A percentile compares a stretch with the other conserved stretches of the same genome.
phyloP scores from a whole-genome alignment of 169 alveolate species.

The Eimeria acervulina region DNA sequence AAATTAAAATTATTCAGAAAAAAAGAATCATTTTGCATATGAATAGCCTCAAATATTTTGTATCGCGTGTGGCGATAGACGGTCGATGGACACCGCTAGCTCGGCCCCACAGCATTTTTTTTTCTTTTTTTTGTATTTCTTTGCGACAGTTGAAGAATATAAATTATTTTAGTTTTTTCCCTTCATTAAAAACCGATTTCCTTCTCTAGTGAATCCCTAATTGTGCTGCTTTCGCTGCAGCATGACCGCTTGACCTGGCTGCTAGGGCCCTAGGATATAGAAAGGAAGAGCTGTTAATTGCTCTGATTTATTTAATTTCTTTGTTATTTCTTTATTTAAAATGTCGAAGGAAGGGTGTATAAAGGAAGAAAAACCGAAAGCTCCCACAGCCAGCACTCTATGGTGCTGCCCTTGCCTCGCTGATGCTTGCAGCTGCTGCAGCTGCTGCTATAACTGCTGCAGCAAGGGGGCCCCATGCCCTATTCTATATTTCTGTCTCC shows the following conservation, averaged over 20 bases:
- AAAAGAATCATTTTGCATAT: neutral
- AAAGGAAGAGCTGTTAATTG: neutral
- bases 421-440: constrained; percentile 53
- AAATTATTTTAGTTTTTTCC: neutral
- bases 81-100: constrained; percentile 46
- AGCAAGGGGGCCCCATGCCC: constrained; percentile 71
- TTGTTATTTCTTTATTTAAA: neutral
- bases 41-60: neutral
- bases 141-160: neutral
- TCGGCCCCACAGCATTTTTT: constrained; percentile 24
- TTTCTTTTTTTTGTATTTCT: neutral
- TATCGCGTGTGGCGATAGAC: neutral
- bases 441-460: constrained; percentile 79
- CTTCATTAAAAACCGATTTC: neutral
- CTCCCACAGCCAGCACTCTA: constrained; percentile 74
- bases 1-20: neutral
- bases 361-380: constrained; percentile 3
- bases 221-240: neutral
- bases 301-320: neutral
- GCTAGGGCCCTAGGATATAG: neutral
- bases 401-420: constrained; percentile 64
- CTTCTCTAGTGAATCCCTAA: neutral
- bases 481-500: constrained; percentile 45
- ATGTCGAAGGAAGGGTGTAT: neutral
- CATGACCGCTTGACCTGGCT: neutral